phyloP scores from a whole-genome alignment of 2,329 filamentous ascomycete species.

The Stagonosporopsis cucurbitacearum region DNA sequence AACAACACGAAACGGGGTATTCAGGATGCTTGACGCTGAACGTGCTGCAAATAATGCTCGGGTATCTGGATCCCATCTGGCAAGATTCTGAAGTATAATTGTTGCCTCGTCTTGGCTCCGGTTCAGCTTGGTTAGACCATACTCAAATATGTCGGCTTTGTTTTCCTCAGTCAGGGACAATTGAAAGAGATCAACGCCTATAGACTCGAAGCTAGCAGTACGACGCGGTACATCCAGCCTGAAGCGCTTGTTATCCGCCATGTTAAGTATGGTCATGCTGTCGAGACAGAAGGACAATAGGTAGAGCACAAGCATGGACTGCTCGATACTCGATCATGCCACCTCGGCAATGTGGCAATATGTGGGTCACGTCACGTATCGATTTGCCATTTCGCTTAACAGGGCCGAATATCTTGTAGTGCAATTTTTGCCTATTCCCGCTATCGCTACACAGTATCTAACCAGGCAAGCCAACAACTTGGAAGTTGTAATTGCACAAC shows the following conservation, averaged over 20 bases:
- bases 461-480: conserved; percentile 3
- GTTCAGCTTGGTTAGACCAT: conserved; percentile 12
- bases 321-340: background rate
- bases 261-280: background rate
- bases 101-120: conserved; percentile 8
- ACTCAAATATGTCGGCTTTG: conserved; percentile 20
- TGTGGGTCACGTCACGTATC: background rate
- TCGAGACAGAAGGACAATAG: background rate
- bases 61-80: conserved; percentile 12
- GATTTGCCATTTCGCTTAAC: conserved; percentile 1
- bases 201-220: conserved; percentile 5
- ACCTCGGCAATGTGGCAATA: background rate
- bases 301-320: no score
- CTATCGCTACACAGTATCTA: background rate
- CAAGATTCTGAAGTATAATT: conserved; percentile 12
- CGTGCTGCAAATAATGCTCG: conserved; percentile 13
- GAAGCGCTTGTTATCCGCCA: background rate
- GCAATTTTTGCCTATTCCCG: background rate
- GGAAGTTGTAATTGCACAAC: conserved; percentile 10
- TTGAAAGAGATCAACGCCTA: conserved; percentile 17
- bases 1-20: conserved; percentile 26
- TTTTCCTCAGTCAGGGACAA: conserved; percentile 16
- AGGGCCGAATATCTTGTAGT: background rate
- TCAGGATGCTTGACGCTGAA: conserved; percentile 14
- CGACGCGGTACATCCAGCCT: background rate